Percentiles rank a stretch among this genome's conserved stretches.
phyloP scores from a whole-genome alignment of 208 protist genomes.

The Angomonas ambiguus region DNA sequence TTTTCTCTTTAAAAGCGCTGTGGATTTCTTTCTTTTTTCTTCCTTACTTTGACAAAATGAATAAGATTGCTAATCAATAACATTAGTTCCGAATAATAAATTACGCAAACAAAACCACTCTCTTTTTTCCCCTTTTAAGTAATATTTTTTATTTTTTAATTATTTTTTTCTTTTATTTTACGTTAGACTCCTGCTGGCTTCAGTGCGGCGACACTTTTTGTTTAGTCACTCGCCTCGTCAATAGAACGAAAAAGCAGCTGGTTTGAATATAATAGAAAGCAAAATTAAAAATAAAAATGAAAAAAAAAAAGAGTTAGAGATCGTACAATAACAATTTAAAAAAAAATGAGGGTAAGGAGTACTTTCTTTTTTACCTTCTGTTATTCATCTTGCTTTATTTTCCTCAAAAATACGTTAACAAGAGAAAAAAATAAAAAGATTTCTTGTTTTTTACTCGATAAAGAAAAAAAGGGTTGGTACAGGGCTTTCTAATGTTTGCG shows the following conservation, averaged over 20 bases:
- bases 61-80: background rate
- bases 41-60: background rate
- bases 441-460: no score
- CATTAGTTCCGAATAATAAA: background rate
- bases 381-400: background rate
- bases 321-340: background rate
- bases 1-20: background rate
- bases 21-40: background rate
- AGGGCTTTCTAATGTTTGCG: background rate
- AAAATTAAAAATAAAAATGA: conserved; percentile 9
- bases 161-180: background rate
- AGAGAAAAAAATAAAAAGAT: background rate
- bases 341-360: no score
- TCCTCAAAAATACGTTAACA: background rate
- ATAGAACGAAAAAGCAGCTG: background rate
- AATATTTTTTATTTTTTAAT: background rate
- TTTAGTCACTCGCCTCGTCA: no score
- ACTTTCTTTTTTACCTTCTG: conserved; percentile 11
- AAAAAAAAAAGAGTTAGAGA: conserved; percentile 10
- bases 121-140: no score
- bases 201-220: no score
- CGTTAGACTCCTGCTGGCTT: background rate
- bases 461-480: background rate
- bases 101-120: background rate
- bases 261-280: conserved; percentile 8